Evolutionary conservation across 139 green algal species (phyloP).

Genomic region (Chlamydomonas sp.): DNA sequence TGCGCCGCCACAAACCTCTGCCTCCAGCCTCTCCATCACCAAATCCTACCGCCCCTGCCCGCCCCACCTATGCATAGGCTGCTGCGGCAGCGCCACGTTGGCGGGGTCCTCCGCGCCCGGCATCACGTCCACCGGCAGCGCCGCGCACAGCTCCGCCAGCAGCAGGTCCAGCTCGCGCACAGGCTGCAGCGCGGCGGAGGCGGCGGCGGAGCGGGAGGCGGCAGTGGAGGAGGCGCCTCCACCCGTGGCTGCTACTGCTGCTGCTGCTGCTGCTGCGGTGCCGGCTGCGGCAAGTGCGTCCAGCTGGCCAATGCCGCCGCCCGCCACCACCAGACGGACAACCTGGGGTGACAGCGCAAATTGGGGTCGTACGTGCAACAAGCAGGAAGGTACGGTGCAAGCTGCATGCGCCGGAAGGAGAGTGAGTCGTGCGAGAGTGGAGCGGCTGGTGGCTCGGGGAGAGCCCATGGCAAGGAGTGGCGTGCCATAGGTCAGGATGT

Average conservation of each 20-base stretch:
- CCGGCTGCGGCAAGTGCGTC: slow-evolving; percentile 66
- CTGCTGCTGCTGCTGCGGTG: slow-evolving; percentile 51
- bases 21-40: not conserved
- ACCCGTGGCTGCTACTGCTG: slow-evolving; percentile 26
- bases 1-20: not conserved
- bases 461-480: too few relatives aligned
- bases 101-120: slow-evolving; percentile 89
- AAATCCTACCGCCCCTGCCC: not conserved
- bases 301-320: slow-evolving; percentile 57
- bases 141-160: slow-evolving; percentile 76
- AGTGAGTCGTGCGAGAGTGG: too few relatives aligned
- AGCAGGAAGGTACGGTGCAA: too few relatives aligned
- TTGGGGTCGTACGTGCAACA: too few relatives aligned
- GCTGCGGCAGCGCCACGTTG: slow-evolving; percentile 95
- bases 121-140: slow-evolving; percentile 96
- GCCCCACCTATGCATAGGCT: slow-evolving; percentile 88
- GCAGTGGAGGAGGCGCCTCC: not conserved
- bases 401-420: too few relatives aligned
- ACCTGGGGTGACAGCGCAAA: slow-evolving; percentile 46
- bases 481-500: too few relatives aligned
- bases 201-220: not conserved
- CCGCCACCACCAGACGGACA: slow-evolving; percentile 80
- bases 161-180: slow-evolving; percentile 75
- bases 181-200: slow-evolving; percentile 14
- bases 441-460: too few relatives aligned